Evolutionary conservation across 2,329 filamentous ascomycete species (phyloP).

Genomic region (Penicillium fuscoglaucum): DNA sequence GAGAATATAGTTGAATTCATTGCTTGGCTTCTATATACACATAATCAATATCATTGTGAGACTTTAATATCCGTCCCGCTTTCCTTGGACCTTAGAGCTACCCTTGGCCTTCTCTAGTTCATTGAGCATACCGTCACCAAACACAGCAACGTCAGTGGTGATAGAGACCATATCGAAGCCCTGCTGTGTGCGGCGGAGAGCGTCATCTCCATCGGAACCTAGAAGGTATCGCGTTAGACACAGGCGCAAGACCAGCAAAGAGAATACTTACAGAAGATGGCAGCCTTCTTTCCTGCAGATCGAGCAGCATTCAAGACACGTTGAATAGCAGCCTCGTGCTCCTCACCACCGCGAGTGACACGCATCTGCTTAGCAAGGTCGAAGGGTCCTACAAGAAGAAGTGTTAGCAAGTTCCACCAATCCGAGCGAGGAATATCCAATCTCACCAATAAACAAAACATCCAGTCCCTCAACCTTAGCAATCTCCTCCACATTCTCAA

Average conservation of each 20-base stretch:
- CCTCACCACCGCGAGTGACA: conserved; percentile 35
- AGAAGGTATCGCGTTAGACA: not conserved
- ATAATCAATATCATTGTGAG: not conserved
- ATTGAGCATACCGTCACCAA: conserved; percentile 36
- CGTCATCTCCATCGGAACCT: conserved; percentile 39
- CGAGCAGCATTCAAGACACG: conserved; percentile 37
- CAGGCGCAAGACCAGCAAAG: no score
- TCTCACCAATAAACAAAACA: conserved; percentile 41
- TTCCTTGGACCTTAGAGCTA: conserved; percentile 1
- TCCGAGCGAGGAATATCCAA: not conserved
- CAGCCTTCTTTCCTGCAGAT: conserved; percentile 41
- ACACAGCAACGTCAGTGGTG: conserved; percentile 39
- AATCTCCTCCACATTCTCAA: conserved; percentile 49
- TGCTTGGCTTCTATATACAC: not conserved
- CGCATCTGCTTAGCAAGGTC: conserved; percentile 44
- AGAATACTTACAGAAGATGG: conserved; percentile 42
- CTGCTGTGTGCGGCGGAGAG: conserved; percentile 34
- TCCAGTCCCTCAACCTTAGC: conserved; percentile 45
- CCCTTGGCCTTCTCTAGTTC: conserved; percentile 37
- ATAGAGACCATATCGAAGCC: conserved; percentile 47
- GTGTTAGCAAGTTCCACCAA: not conserved
- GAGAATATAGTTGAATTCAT: not conserved
- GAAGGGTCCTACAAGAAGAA: conserved; percentile 29
- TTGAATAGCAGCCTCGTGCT: conserved; percentile 44
- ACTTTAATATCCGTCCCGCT: conserved; percentile 19